phyloP scores from a whole-genome alignment of 1,284 basidiomycete genomes.

The Sporisorium scitamineum region DNA sequence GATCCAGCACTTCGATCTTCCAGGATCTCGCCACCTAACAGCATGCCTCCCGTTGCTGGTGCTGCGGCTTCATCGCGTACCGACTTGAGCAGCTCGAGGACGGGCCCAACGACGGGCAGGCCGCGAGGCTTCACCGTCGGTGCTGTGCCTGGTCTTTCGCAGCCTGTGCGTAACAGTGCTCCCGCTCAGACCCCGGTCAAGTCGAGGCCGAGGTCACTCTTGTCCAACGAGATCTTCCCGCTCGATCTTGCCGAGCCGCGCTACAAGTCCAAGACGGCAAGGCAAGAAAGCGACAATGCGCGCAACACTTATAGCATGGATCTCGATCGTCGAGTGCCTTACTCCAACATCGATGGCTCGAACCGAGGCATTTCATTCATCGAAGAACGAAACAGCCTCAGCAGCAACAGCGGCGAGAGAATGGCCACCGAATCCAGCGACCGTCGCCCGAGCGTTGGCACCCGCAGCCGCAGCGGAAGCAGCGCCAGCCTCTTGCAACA shows the following conservation, averaged over 20 bases:
- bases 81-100: constrained; percentile 10
- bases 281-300: constrained; percentile 13
- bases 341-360: constrained; percentile 1
- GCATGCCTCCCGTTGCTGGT: background rate
- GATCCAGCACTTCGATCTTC: constrained; percentile 9
- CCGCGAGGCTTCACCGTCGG: constrained; percentile 61
- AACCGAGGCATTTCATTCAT: constrained; percentile 14
- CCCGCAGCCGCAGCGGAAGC: constrained; percentile 61
- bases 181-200: constrained; percentile 17
- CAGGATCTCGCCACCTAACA: background rate
- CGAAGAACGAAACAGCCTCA: constrained; percentile 13
- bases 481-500: constrained; percentile 61
- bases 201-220: constrained; percentile 49
- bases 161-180: constrained; percentile 11
- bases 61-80: constrained; percentile 6
- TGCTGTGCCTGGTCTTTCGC: constrained; percentile 42
- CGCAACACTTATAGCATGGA: constrained; percentile 41
- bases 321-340: constrained; percentile 23
- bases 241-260: constrained; percentile 50
- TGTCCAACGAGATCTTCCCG: constrained; percentile 56
- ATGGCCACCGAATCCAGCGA: constrained; percentile 21
- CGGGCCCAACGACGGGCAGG: constrained; percentile 26
- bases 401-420: constrained; percentile 15
- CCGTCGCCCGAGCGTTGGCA: constrained; percentile 39
- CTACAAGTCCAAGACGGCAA: constrained; percentile 12